A percentile compares a stretch with the other conserved stretches of the same genome.
Conservation (phyloP, 2,329 filamentous ascomycete species). For the Penicillium sp. region DNA sequence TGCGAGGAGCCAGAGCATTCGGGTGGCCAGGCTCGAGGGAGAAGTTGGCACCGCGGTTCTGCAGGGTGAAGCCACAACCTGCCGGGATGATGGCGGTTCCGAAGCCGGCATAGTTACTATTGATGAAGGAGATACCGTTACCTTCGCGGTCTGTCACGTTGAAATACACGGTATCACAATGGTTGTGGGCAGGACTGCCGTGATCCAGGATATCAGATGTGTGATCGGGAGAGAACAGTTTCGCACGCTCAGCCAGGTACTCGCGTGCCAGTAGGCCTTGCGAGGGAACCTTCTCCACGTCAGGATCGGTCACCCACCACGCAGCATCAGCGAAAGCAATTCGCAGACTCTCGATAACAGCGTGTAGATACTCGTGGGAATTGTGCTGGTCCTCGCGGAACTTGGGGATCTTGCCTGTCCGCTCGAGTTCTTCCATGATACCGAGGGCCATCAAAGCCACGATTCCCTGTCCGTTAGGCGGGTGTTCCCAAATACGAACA, state of each 20-base stretch:
- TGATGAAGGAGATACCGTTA: constrained; percentile 95
- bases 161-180: constrained; percentile 95
- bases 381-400: constrained; percentile 76
- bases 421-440: constrained; percentile 85
- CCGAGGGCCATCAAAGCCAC: constrained; percentile 93
- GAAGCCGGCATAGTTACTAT: constrained; percentile 87
- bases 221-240: constrained; percentile 62
- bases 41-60: constrained; percentile 92
- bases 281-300: constrained; percentile 66
- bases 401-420: constrained; percentile 70
- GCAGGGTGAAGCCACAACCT: constrained; percentile 88
- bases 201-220: constrained; percentile 62
- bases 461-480: constrained; percentile 94
- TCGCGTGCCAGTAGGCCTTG: constrained; percentile 69
- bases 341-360: constrained; percentile 82
- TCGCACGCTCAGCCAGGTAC: constrained; percentile 74
- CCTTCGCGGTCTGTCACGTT: constrained; percentile 78
- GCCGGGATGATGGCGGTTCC: constrained; percentile 83
- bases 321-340: constrained; percentile 87
- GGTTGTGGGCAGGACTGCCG: constrained; percentile 82
- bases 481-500: constrained; percentile 92
- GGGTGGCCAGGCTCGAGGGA: constrained; percentile 71
- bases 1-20: constrained; percentile 77
- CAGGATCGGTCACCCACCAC: constrained; percentile 90
- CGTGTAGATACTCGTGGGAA: constrained; percentile 78